Base-by-base conservation (phyloP, 2,329 filamentous ascomycete species). In the Rhynchosporium graminicola region DNA sequence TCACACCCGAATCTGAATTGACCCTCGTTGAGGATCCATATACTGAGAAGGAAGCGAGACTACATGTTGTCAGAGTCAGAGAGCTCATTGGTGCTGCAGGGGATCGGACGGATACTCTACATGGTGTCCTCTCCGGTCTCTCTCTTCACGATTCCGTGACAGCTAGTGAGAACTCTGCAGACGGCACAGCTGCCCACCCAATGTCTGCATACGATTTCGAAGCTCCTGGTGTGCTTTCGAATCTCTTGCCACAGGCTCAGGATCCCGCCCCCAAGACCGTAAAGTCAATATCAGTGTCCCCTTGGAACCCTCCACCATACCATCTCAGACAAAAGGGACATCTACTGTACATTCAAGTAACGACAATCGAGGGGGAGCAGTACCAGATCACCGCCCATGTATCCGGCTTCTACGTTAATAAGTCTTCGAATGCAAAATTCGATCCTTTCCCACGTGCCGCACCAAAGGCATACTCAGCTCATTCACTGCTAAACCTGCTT, bases 371-470 rank as follows among this genome's bases (percentile, higher is more conserved):
- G 77, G 93, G 93, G 66, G 95, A 99, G 78, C 92, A 96, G 76
- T 88, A 90, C 76, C 92, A 97, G 76, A 89, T 99, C 73, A 99
- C 96, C 9, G 87, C 91, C 13, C 92, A 97, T 72, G 90, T 97
- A 57, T 93, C 92, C 13, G 95, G 95, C 26, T 99, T 99, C 81
- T 99, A 89, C 76, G 90, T 98, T 73, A 99, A 97, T 83, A 97
- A 93, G 77, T 97, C 91, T 36, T 95, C 92, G 59, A 97, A 95
- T 77, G 86, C 85, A 78, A 97, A 95, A 78, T 99, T 99, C 72
- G 95, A 98, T 75, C 95, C 95, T 9, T 88, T 87, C 69, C 93
- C 93, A 6, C 86, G 90, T 67, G 82, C 87, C 42, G 83, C 88
- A 15, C 90, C 92, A 31, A 97, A 97, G 79, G 87, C 86, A 43